phyloP scores from a whole-genome alignment of 2,329 filamentous ascomycete species.

The Fusarium solani-melongenae region DNA sequence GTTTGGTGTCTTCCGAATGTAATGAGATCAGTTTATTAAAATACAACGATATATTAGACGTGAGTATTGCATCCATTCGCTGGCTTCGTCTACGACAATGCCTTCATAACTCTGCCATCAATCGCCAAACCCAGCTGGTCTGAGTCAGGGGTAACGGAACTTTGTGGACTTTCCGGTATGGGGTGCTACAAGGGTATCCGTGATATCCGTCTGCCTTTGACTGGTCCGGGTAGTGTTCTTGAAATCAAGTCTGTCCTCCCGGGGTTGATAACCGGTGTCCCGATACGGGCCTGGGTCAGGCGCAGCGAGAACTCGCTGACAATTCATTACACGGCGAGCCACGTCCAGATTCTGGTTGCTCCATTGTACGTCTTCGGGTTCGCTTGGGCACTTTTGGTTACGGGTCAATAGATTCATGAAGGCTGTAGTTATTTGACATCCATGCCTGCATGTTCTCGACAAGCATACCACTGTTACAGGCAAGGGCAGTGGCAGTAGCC shows the following conservation, averaged over 20 bases:
- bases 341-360: background rate
- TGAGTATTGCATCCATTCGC: background rate
- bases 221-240: background rate
- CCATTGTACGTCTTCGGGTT: background rate
- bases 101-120: background rate
- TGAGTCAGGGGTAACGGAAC: background rate
- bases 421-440: background rate
- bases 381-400: background rate
- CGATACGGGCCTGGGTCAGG: background rate
- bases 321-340: background rate
- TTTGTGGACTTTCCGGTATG: background rate
- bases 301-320: background rate
- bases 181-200: background rate
- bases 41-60: constrained; percentile 11
- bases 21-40: constrained; percentile 38
- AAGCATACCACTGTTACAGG: background rate
- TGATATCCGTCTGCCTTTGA: background rate
- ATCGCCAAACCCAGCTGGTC: background rate
- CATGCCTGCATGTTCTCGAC: background rate
- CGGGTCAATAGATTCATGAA: background rate
- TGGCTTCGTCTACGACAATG: background rate
- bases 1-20: constrained; percentile 89
- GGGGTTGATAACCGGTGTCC: background rate
- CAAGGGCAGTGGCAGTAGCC: background rate
- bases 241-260: background rate